Percentiles rank a stretch among this genome's conserved stretches.
These are phyloP conservation scores for Mortierella sp. DNA, from an alignment of 371 early-diverging fungal species.

Conservation along the genomic window DNA sequence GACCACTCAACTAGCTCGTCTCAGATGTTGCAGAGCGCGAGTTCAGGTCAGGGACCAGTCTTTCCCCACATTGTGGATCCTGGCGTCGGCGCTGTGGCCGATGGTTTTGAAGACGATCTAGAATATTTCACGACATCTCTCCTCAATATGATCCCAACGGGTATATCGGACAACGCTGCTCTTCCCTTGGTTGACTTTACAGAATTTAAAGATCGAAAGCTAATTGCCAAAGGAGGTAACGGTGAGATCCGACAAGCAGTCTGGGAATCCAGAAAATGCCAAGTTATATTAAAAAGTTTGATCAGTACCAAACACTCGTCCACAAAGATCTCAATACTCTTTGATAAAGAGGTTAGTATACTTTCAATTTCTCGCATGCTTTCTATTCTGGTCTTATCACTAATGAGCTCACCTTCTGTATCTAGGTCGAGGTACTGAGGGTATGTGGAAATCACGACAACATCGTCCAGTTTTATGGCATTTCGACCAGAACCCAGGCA, in stretches of 20 bases:
- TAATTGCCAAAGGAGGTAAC: conserved; percentile 44
- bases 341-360: conserved; percentile 42
- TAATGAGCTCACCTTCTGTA: neutral
- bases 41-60: neutral
- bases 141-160: conserved; percentile 38
- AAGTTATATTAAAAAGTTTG: conserved; percentile 44
- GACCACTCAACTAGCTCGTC: neutral
- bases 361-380: neutral
- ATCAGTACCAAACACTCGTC: conserved; percentile 22
- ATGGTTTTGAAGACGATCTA: conserved; percentile 5
- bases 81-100: neutral
- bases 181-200: conserved; percentile 15
- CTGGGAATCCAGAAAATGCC: conserved; percentile 18
- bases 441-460: conserved; percentile 44
- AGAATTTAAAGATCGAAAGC: conserved; percentile 32
- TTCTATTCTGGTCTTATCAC: neutral
- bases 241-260: conserved; percentile 42
- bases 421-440: neutral
- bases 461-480: conserved; percentile 51
- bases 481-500: conserved; percentile 17
- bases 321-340: conserved; percentile 25
- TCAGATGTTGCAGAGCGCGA: neutral
- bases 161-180: conserved; percentile 9
- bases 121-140: conserved; percentile 38
- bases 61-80: neutral